Evolutionary conservation across 2,329 filamentous ascomycete genomes (phyloP), one percentile per base, ranked within the genome.

Genomic region (Metarhizium brunneum): DNA sequence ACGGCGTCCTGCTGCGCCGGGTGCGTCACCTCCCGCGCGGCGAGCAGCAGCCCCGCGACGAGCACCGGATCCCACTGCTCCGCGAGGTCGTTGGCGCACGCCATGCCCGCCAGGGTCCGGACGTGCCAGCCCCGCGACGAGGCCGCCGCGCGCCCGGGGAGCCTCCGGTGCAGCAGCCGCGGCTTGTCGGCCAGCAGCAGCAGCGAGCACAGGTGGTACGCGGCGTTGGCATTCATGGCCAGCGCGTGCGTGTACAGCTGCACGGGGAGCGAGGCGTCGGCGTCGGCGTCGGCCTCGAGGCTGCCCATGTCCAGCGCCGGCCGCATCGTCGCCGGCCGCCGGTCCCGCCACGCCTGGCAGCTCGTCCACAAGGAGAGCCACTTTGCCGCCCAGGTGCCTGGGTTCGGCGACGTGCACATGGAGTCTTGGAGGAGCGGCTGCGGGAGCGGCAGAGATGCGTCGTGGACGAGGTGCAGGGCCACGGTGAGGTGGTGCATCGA

Each of bases 61-160:
- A 68, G 57, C 3, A 69, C 61, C 2, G 67, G 67, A 42, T 69
- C 67, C 67, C 67, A 69, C 20, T 68, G 67, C 52, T 68, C 67
- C 0, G 59, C 56, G 43, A 67, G 68, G 16, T 60, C 65, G 38
- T 69, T 69, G 51, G 64, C 65, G 0, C 61, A 54, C 14, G 61
- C 63, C 6, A 66, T 52, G 3, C 66, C 66, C 0, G 66, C 67
- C 6, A 68, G 63, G 2, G 63, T 65, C 35, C 68, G 66, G 2
- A 60, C 64, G 30, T 69, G 67, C 67, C 67, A 60, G 38, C 62
- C 65, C 14, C 56, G 56, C 5, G 62, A 25, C 1, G 25, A 65
- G 2, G 53, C 30, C 3, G 52, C 47, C 32, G 54, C 53, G 36
- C 51, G 53, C 1, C 56, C 56, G 3, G 60, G 50, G 2, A 60